Base-by-base conservation (phyloP, 331 rosid species). In the Saraca asoca region DNA sequence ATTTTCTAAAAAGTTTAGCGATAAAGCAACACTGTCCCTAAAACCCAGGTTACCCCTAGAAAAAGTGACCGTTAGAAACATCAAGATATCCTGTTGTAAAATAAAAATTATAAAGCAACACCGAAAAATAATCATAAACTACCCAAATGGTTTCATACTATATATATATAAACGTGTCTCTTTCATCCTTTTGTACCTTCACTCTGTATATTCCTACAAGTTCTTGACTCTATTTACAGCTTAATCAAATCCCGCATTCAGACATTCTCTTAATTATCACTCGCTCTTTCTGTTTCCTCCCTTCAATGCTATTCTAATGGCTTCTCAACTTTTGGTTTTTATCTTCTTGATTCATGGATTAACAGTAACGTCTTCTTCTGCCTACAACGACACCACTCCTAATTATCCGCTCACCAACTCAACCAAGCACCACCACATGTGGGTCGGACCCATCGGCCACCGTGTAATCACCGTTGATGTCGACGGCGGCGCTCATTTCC, bases 391-490 rank as follows among this genome's bases (percentile, higher is more conserved):
- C 48, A 9, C 4, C 9, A 42, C 49, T 67, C 18, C 57, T 15
- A 18, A 31, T 1, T 0, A 34, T 24, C 39, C 6, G 68, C 62
- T 39, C n/a, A 42, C 56, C 34, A 63, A 71, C 57, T 57, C 63
- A 1, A 34, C 78, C 65, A 6, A 51, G 46, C 68, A 51, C 55
- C 74, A 58, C 12, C 83, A 64, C 63, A 61, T 51, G 15, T 86
- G 97, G 95, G 63, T 80, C 3, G 96, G 88, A 52, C 95, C 96
- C 15, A 11, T 60, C 13, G 95, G 98, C 12, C 58, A 75, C 74
- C 91, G 87, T 1, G 44, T 58, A 6, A 80, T 92, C 57, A 74
- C 80, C 0, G 95, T 89, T 0, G 83, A 85, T 41, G 44, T 80
- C 0, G 74, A 85, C 6, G 98, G 96, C 9, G 81, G 82, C 6